These are phyloP conservation scores for Magnusiomyces clavatus DNA, from an alignment of 1,139 yeast genomes.

Conservation along the genomic window DNA sequence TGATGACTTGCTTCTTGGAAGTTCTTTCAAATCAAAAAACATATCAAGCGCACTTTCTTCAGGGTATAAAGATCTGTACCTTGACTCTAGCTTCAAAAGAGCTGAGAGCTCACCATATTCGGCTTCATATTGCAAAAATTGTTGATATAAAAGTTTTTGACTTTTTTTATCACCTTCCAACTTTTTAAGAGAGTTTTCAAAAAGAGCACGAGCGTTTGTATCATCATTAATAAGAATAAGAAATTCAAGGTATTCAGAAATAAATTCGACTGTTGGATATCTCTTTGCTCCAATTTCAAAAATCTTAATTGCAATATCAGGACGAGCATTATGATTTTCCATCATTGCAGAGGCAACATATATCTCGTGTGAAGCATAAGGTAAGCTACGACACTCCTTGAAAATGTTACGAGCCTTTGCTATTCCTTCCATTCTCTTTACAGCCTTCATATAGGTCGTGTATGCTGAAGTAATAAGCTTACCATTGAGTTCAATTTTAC, in stretches of 20 bases:
- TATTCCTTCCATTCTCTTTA: slow-evolving; percentile 35
- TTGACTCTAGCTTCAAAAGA: slow-evolving; percentile 54
- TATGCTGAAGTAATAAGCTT: slow-evolving; percentile 30
- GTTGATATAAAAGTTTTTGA: slow-evolving; percentile 39
- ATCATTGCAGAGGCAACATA: slow-evolving; percentile 76
- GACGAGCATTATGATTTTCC: slow-evolving; percentile 57
- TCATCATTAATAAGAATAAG: slow-evolving; percentile 66
- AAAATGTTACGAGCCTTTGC: slow-evolving; percentile 40
- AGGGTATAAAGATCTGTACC: slow-evolving; percentile 62
- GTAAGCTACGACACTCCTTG: slow-evolving; percentile 61
- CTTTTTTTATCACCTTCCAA: slow-evolving; percentile 27
- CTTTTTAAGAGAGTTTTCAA: slow-evolving; percentile 56
- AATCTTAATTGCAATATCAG: slow-evolving; percentile 65
- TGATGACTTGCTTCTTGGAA: slow-evolving; percentile 17
- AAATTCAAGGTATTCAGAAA: slow-evolving; percentile 65
- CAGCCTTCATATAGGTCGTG: slow-evolving; percentile 31
- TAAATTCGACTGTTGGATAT: slow-evolving; percentile 50
- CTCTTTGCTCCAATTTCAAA: slow-evolving; percentile 73
- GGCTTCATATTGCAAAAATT: slow-evolving; percentile 47
- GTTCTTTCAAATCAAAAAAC: slow-evolving; percentile 37
- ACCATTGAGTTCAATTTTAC: slow-evolving; percentile 19
- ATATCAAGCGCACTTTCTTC: slow-evolving; percentile 30
- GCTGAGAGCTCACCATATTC: slow-evolving; percentile 60
- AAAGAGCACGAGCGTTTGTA: slow-evolving; percentile 72
- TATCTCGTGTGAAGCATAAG: slow-evolving; percentile 65